These are phyloP conservation scores for Panus rudis DNA, from an alignment of 768 basidiomycete genomes.

Conservation along the genomic window DNA sequence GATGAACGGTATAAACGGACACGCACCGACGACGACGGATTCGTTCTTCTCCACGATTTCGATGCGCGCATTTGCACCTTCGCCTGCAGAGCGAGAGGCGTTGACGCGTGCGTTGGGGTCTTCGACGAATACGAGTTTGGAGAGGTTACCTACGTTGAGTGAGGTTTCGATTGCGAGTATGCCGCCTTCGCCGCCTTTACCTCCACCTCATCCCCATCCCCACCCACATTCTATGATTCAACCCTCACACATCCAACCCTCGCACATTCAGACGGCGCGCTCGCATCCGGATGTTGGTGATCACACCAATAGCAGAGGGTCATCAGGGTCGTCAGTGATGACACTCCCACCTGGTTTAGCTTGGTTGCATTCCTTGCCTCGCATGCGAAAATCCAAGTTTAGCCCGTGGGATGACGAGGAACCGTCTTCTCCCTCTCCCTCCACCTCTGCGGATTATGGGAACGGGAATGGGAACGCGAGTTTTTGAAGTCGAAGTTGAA, in stretches of 20 bases:
- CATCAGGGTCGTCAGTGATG: conserved; percentile 7
- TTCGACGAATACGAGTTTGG: conserved; percentile 67
- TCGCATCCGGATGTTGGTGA: background rate
- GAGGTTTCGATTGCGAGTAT: conserved; percentile 45
- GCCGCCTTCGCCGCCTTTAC: conserved; percentile 60
- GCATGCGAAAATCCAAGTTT: conserved; percentile 60
- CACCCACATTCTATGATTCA: no score
- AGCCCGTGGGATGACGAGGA: conserved; percentile 83
- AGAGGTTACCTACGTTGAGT: conserved; percentile 71
- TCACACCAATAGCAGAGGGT: conserved; percentile 16
- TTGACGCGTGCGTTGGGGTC: conserved; percentile 74
- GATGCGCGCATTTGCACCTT: conserved; percentile 84
- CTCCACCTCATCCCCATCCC: no score
- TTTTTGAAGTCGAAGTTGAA: background rate
- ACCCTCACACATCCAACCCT: conserved; percentile 34
- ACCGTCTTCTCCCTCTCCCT: no score
- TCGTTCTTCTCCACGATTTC: conserved; percentile 29
- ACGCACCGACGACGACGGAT: no score
- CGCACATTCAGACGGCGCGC: background rate
- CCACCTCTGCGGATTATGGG: no score
- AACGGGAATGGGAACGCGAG: background rate
- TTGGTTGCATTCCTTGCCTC: conserved; percentile 63
- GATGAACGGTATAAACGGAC: background rate
- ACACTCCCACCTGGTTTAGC: conserved; percentile 39
- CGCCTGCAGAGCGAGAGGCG: conserved; percentile 80